A percentile compares a stretch with the other conserved stretches of the same genome.
Evolutionary conservation across 345 rosid genomes (phyloP).

Genomic region (Eucalyptus rudis): DNA sequence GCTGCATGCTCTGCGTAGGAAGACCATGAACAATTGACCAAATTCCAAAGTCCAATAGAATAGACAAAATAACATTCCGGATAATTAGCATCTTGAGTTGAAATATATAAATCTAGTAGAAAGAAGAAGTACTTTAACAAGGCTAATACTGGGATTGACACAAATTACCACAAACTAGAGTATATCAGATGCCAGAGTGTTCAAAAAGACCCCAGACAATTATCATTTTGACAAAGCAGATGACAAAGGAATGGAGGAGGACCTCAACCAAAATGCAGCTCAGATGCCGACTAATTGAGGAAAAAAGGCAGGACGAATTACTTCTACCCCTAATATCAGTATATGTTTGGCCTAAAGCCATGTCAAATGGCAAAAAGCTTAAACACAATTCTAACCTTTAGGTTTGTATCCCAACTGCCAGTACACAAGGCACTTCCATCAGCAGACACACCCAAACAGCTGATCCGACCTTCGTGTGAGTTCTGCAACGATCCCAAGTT

Average conservation of each 20-base stretch:
- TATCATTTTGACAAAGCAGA: background rate
- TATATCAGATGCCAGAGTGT: background rate
- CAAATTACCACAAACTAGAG: background rate
- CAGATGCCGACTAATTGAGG: background rate
- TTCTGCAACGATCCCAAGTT: conserved; percentile 66
- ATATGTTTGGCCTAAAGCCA: background rate
- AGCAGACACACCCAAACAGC: conserved; percentile 86
- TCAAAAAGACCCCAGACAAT: background rate
- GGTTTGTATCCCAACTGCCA: conserved; percentile 96
- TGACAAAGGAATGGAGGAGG: background rate
- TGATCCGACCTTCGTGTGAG: conserved; percentile 64
- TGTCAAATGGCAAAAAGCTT: background rate
- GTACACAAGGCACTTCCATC: conserved; percentile 99
- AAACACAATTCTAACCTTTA: conserved; percentile 46
- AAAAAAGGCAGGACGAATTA: background rate
- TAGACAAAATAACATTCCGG: background rate
- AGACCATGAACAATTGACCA: background rate
- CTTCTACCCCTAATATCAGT: background rate
- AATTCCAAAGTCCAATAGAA: background rate
- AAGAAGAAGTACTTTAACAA: background rate
- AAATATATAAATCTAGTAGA: background rate
- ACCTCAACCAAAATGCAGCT: background rate
- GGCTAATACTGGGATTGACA: background rate
- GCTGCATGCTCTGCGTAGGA: background rate
- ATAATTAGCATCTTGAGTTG: background rate